Evolutionary conservation across 495 filamentous ascomycete genomes (phyloP).

Genomic region (Tuber melanosporum): DNA sequence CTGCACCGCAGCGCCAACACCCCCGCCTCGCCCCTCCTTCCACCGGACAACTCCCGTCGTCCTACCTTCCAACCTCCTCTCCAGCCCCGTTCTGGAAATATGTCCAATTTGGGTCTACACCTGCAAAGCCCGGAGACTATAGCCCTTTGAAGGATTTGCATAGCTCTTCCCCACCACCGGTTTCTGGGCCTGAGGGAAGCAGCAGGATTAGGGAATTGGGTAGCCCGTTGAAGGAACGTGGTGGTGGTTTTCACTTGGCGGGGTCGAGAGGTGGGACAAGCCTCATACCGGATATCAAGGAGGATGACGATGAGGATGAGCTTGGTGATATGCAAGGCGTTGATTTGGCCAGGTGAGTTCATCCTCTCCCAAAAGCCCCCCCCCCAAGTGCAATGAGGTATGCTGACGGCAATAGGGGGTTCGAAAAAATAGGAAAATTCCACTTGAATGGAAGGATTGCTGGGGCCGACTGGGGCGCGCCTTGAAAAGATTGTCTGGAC

Average conservation of each 20-base stretch:
- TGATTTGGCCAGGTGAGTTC: slow-evolving; percentile 59
- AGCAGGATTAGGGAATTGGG: slow-evolving; percentile 47
- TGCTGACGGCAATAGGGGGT: slow-evolving; percentile 20
- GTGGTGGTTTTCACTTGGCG: slow-evolving; percentile 27
- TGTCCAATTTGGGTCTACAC: slow-evolving; percentile 68
- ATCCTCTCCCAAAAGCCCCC: neutral
- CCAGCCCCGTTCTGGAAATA: slow-evolving; percentile 98
- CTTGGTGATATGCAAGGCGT: slow-evolving; percentile 57
- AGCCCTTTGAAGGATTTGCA: slow-evolving; percentile 54
- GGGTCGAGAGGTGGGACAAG: slow-evolving; percentile 34
- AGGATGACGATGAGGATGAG: slow-evolving; percentile 44
- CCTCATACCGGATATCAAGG: slow-evolving; percentile 33
- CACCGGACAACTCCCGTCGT: slow-evolving; percentile 79
- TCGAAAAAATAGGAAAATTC: slow-evolving; percentile 42
- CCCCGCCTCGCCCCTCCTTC: slow-evolving; percentile 80
- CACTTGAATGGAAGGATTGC: slow-evolving; percentile 38
- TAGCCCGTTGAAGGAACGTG: slow-evolving; percentile 39
- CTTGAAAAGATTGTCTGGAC: slow-evolving; percentile 5
- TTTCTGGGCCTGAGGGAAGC: slow-evolving; percentile 51
- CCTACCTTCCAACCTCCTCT: slow-evolving; percentile 89
- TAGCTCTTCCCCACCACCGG: slow-evolving; percentile 51
- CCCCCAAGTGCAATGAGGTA: neutral
- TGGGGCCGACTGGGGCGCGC: slow-evolving; percentile 36
- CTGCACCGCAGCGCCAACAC: slow-evolving; percentile 74
- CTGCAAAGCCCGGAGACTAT: slow-evolving; percentile 57